Evolutionary conservation across 805 yeast genomes (phyloP), one percentile per base, ranked within the genome.

Genomic region (Kuraishia borneana): DNA sequence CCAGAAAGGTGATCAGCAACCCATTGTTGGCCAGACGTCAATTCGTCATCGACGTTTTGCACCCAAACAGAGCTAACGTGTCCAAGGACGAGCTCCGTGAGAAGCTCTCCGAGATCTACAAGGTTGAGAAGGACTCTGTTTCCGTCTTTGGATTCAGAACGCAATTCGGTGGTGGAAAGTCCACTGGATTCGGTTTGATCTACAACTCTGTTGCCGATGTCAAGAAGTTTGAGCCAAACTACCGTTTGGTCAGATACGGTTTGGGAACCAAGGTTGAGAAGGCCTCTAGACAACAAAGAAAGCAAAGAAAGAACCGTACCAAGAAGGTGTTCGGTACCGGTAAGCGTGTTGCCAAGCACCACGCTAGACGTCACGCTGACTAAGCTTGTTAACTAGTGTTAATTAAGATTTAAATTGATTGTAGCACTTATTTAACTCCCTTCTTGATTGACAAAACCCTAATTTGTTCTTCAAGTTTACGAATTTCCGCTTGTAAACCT

Each of bases 141-240:
- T 88, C 97, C 49, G 98, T 89, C 55, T 92, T 92, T 63, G 97
- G 97, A 67, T 84, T 92, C 95, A 83, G 95, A 79, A 92, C 97
- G 59, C 94, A 85, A 71, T 92, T 75, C 70, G 99, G 99, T 84
- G 99, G 99, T 71, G 95, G 96, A 63, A 89, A 84, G 73, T 84
- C 98, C 50, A 81, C 96, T 50, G 99, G 99, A 66, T 92, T 92
- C 73, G 99, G 97, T 71, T 77, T 92, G 65, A 83, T 92, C 61
- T 92, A 92, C 89, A 89, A 85, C 82, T 83, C 95, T 56, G 84
- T 76, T 60, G 96, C 94, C 57, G 95, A 88, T 64, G 89, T 95
- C 63, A 84, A 88, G 82, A 88, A 79, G 70, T 89, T 92, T 68
- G 99, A 92, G 77, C 99, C 99, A 73, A 63, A 85, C 53, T 92